Conservation (phyloP, 73 alveolate genomes). For the Uronychia binucleata region DNA sequence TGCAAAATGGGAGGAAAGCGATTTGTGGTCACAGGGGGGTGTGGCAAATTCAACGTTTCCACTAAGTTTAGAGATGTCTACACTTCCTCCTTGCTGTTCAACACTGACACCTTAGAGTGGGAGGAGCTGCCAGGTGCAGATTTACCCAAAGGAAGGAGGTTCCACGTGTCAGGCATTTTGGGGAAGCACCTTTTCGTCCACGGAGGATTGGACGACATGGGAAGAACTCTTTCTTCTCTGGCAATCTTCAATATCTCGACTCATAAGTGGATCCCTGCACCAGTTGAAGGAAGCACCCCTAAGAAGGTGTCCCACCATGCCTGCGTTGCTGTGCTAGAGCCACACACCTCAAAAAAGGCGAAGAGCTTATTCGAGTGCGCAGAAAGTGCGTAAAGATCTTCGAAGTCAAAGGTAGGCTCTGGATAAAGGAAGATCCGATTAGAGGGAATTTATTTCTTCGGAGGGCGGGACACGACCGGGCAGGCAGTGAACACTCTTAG, state of each 20-base stretch:
- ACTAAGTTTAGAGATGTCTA: neutral
- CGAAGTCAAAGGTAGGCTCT: neutral
- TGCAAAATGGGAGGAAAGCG: neutral
- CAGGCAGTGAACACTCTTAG: neutral
- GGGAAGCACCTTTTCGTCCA: neutral
- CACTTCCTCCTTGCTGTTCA: neutral
- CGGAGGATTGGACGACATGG: neutral
- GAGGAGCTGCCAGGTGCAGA: slow-evolving; percentile 1
- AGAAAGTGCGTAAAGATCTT: neutral
- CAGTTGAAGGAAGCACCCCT: neutral
- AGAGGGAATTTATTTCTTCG: neutral
- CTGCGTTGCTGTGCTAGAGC: neutral
- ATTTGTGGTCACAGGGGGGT: neutral
- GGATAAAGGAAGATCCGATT: neutral
- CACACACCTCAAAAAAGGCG: neutral
- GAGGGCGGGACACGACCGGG: neutral
- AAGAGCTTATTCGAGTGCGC: neutral
- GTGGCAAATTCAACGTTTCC: neutral
- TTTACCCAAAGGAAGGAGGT: neutral
- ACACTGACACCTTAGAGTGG: neutral
- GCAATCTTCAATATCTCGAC: neutral
- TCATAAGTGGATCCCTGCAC: neutral
- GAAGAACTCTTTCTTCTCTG: neutral
- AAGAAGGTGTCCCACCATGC: neutral
- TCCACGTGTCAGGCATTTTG: neutral